Conservation (phyloP, 305 asterid species). For the Fraxinus velutina region DNA sequence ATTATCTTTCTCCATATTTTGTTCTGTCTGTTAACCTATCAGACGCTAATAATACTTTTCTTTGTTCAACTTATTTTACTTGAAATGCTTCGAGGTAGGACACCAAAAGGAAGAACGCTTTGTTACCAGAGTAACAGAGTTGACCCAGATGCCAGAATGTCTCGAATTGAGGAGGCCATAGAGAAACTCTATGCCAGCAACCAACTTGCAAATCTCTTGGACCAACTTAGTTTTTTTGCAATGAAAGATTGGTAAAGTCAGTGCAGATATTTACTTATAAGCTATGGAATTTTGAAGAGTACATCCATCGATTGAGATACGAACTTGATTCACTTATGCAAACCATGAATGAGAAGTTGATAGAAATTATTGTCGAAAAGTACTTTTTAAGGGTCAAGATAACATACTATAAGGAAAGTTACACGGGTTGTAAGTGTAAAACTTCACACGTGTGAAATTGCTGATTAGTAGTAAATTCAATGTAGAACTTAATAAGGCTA, state of each 20-base stretch:
- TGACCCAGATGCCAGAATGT: background rate
- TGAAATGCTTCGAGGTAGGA: background rate
- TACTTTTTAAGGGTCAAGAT: too few species aligned
- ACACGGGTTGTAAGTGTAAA: background rate
- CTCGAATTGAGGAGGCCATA: background rate
- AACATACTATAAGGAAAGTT: background rate
- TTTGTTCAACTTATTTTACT: background rate
- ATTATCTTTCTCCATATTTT: background rate
- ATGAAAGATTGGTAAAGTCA: background rate
- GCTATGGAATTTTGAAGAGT: background rate
- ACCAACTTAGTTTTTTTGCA: background rate
- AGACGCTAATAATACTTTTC: background rate
- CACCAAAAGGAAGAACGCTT: background rate
- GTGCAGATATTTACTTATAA: background rate
- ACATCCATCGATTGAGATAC: background rate
- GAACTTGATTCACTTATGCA: too few species aligned
- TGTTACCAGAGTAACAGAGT: background rate
- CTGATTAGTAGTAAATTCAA: background rate
- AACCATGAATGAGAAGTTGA: background rate
- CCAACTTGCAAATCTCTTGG: background rate
- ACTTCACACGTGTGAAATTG: background rate
- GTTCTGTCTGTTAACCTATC: background rate
- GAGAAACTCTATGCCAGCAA: background rate
- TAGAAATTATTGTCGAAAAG: background rate
- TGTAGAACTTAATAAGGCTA: background rate